Evolutionary conservation across 2,329 filamentous ascomycete species (phyloP).

Genomic region (Aspergillus ochraceoroseus): DNA sequence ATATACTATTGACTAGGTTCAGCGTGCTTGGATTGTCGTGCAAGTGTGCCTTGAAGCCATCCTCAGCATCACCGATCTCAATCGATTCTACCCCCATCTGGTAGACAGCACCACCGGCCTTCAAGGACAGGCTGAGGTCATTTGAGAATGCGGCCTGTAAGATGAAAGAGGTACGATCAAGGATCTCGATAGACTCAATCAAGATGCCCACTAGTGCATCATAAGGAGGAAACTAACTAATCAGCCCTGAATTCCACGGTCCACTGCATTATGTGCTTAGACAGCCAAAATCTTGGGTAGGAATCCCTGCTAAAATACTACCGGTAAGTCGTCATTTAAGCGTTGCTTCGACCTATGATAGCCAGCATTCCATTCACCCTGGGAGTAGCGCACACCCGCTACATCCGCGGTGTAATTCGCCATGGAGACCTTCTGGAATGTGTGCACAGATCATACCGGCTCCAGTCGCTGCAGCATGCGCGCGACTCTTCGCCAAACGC

Average conservation of each 20-base stretch:
- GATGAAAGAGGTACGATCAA: neutral
- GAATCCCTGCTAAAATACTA: slow-evolving; percentile 7
- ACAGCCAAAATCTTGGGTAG: slow-evolving; percentile 5
- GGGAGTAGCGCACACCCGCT: slow-evolving; percentile 5
- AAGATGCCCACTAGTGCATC: neutral
- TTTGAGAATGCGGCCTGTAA: neutral
- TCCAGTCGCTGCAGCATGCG: slow-evolving; percentile 5
- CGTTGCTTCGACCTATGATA: slow-evolving; percentile 1
- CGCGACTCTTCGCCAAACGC: too few species aligned
- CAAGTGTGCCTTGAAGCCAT: slow-evolving; percentile 12
- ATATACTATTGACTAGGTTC: slow-evolving; percentile 9
- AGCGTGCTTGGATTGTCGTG: slow-evolving; percentile 10
- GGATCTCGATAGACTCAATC: neutral
- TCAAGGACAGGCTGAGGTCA: slow-evolving; percentile 1
- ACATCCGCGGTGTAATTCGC: slow-evolving; percentile 8
- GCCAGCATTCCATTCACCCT: slow-evolving; percentile 13
- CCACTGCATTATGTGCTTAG: slow-evolving; percentile 6
- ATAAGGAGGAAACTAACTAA: slow-evolving; percentile 1
- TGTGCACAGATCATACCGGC: slow-evolving; percentile 4
- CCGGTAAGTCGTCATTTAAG: slow-evolving; percentile 2
- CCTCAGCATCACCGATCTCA: slow-evolving; percentile 15
- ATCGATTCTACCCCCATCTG: slow-evolving; percentile 20
- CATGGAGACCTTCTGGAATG: slow-evolving; percentile 11
- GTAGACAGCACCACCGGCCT: slow-evolving; percentile 5
- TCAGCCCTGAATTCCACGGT: neutral